phyloP scores from a whole-genome alignment of 2,329 filamentous ascomycete genomes.

The Didymella arachidicola region DNA sequence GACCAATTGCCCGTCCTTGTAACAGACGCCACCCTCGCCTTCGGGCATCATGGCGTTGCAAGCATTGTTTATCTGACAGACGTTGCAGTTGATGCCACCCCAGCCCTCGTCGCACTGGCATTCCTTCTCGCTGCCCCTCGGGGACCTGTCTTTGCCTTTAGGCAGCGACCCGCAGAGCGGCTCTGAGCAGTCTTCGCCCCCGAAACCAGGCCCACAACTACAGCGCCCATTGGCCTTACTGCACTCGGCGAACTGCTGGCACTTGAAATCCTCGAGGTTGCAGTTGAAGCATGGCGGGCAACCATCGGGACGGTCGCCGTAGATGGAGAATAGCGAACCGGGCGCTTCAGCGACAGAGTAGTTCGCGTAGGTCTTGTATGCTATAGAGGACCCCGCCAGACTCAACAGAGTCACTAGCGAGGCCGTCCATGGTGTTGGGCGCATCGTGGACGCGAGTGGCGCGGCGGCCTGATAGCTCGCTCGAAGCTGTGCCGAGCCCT shows the following conservation, averaged over 20 bases:
- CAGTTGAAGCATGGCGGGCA: conserved; percentile 98
- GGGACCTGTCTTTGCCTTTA: conserved; percentile 76
- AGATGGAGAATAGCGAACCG: conserved; percentile 67
- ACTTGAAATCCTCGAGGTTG: conserved; percentile 88
- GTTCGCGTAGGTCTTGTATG: conserved; percentile 46
- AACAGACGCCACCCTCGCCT: conserved; percentile 84
- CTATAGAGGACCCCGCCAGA: conserved; percentile 32
- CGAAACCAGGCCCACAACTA: conserved; percentile 88
- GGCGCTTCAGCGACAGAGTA: conserved; percentile 62
- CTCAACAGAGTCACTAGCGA: conserved; percentile 41
- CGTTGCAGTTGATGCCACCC: conserved; percentile 96
- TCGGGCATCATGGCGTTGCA: conserved; percentile 90
- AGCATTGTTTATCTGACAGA: conserved; percentile 82
- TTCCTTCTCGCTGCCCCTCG: conserved; percentile 68
- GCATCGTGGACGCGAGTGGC: conserved; percentile 42
- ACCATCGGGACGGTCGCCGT: conserved; percentile 75
- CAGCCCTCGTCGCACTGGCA: conserved; percentile 94
- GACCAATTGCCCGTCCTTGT: conserved; percentile 86
- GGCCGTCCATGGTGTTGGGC: conserved; percentile 43
- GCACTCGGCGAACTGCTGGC: conserved; percentile 88
- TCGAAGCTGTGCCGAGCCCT: conserved; percentile 16
- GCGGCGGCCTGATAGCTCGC: conserved; percentile 37
- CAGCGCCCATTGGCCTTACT: conserved; percentile 93
- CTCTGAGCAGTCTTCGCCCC: conserved; percentile 89
- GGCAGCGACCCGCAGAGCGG: conserved; percentile 91